Evolutionary conservation across 164 flowering plant species (phyloP), one percentile per base, ranked within the genome.

Genomic region (Tetracentron sinense): DNA sequence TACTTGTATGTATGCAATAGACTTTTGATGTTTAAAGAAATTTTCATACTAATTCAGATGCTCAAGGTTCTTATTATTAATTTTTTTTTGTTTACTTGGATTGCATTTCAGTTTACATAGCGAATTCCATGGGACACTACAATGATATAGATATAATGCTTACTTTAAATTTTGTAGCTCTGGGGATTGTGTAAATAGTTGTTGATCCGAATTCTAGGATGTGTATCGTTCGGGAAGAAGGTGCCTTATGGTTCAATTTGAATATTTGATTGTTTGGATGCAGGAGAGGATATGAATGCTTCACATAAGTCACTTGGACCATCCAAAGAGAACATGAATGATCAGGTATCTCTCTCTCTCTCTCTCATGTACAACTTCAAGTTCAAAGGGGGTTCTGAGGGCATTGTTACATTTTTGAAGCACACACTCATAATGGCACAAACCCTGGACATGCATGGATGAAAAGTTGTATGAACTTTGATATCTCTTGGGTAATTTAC

Each of bases 1-100:
- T 69, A 73, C 77, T 69, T 81, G 75, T 77, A 75, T 66, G 72
- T 75, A 76, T 63, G 72, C 58, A 61, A 68, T 35, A 69, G 58
- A 49, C 17, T 42, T 49, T 49, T 67, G 54, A 47, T 68, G 56
- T 64, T 53, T 33, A 38, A 58, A 72, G 48, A 38, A 66, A 65
- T 58, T 53, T 69, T 62, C 25, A 54, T 62, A 49, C 56, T 46
- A 19, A 38, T n/a, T n/a, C n/a, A 46, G n/a, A 17, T 58, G 44
- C 58, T 51, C 54, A 31, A 47, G 15, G 17, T 44, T 64, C 54
- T 64, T 64, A 16, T 30, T n/a, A n/a, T n/a, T n/a, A n/a, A n/a
- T n/a, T n/a, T n/a, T n/a, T n/a, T n/a, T n/a, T n/a, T n/a, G 22
- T 29, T 27, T 55, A 49, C 31, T 21, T 42, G 44, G 54, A 26